Evolutionary conservation across 2,329 filamentous ascomycete genomes (phyloP).

Genomic region (Seiridium cupressi): DNA sequence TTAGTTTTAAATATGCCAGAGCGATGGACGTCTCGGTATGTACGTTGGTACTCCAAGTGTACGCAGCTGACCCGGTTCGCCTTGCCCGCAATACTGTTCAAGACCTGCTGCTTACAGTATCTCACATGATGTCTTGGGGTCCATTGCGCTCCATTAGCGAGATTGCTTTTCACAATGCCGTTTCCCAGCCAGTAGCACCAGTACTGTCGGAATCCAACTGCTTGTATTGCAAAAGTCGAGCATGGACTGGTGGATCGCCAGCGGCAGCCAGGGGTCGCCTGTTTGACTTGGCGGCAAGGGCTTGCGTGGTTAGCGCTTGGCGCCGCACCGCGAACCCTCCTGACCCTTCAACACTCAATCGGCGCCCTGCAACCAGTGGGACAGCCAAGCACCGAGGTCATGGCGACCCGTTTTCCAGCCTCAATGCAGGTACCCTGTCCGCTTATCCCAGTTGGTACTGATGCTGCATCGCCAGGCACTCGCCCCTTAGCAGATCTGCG

Average conservation of each 20-base stretch:
- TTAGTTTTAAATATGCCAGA: too few species aligned
- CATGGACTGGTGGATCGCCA: constrained; percentile 15
- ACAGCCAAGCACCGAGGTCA: neutral
- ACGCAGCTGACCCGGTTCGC: too few species aligned
- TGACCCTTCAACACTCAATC: neutral
- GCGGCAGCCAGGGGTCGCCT: constrained; percentile 14
- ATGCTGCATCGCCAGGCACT: neutral
- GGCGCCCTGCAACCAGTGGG: neutral
- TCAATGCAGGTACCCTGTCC: constrained; percentile 4
- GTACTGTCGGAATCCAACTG: neutral
- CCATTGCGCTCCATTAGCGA: neutral
- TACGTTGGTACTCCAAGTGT: too few species aligned
- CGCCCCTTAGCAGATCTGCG: neutral
- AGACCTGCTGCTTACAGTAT: neutral
- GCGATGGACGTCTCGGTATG: too few species aligned
- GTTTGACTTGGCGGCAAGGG: constrained; percentile 24
- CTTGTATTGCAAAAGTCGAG: neutral
- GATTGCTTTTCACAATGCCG: neutral
- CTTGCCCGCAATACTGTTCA: too few species aligned
- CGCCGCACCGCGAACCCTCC: constrained; percentile 1
- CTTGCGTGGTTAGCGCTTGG: constrained; percentile 14
- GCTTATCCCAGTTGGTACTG: neutral
- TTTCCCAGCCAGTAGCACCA: neutral
- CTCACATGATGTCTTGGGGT: neutral
- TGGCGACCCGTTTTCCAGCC: neutral